Conservation (phyloP, 164 flowering plant species). For the Stephania cephalantha region DNA sequence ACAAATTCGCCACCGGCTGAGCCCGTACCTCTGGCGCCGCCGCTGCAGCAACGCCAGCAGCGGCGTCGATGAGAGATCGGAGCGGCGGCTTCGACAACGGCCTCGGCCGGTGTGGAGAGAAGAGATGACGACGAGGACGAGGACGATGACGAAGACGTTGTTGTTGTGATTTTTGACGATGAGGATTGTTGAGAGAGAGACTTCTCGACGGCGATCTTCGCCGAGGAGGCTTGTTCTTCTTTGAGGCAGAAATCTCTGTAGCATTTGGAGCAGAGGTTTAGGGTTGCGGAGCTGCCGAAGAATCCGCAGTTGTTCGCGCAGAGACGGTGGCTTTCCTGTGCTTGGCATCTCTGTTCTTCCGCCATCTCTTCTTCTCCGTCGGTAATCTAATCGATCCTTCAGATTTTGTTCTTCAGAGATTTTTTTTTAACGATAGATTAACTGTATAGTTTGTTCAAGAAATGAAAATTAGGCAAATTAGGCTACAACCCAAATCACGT, state of each 20-base stretch:
- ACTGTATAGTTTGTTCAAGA: too few species aligned
- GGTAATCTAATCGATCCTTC: neutral
- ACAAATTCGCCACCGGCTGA: neutral
- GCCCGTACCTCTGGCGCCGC: neutral
- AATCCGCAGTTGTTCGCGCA: constrained; percentile 83
- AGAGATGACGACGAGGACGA: constrained; percentile 15
- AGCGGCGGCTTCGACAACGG: neutral
- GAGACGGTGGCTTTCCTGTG: constrained; percentile 53
- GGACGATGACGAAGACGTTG: neutral
- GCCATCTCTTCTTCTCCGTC: constrained; percentile 34
- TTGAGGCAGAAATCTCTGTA: constrained; percentile 47
- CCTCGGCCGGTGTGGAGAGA: neutral
- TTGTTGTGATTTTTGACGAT: neutral
- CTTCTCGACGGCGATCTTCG: constrained; percentile 37
- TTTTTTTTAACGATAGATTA: too few species aligned
- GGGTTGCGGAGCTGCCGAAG: constrained; percentile 62
- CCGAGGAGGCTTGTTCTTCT: constrained; percentile 46
- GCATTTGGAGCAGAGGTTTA: constrained; percentile 66
- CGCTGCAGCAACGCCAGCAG: neutral
- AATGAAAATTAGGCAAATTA: too few species aligned
- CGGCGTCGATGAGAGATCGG: neutral
- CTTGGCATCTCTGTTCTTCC: constrained; percentile 57
- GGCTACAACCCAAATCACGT: too few species aligned
- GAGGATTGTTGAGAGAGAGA: constrained; percentile 26
- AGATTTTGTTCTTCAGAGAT: neutral